Evolutionary conservation across 2,329 filamentous ascomycete species (phyloP), one percentile per base, ranked within the genome.

Genomic region (Cladophialophora bantiana): DNA sequence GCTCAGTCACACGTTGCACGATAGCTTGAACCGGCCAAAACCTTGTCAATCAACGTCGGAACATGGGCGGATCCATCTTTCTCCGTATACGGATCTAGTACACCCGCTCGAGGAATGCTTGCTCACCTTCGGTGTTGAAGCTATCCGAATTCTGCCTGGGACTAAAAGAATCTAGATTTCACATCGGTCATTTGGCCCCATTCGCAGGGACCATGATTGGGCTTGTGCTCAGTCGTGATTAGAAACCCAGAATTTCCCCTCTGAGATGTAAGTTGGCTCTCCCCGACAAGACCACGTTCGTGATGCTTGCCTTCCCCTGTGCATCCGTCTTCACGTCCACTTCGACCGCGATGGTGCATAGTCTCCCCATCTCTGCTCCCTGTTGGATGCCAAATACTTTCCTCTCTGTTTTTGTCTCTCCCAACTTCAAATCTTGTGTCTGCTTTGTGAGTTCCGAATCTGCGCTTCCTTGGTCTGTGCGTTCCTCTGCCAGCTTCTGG

Each of bases 301-400:
- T 73, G 60, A 81, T 75, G 62, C 83, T 79, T 85, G 84, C 75
- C 85, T 83, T 13, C 83, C 65, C 69, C 50, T 71, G 69, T 36
- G 64, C 71, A 10, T 75, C 71, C 78, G 10, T 83, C 83, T 74
- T 86, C 83, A 64, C 78, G 77, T 62, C 70, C 15, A 78, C 76
- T 32, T 72, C 74, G 12, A 80, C 73, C 6, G 75, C 76, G 60
- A 80, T 80, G 64, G 79, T 78, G 72, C 77, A 79, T 7, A 76
- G 72, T 70, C 87, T 78, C 5, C 87, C 88, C 85, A 90, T 90
- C 77, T 91, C 88, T 9, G 90, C 86, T 0, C 88, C 89, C 78
- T 91, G 89, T 66, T 85, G 85, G 69, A 90, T 79, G 65, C 83
- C 79, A 70, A 85, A 88, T 62, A 75, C 78, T 53, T 74, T 70